These are phyloP conservation scores for Penicillium sumatraense DNA, from an alignment of 2,329 filamentous ascomycete species.

Conservation along the genomic window DNA sequence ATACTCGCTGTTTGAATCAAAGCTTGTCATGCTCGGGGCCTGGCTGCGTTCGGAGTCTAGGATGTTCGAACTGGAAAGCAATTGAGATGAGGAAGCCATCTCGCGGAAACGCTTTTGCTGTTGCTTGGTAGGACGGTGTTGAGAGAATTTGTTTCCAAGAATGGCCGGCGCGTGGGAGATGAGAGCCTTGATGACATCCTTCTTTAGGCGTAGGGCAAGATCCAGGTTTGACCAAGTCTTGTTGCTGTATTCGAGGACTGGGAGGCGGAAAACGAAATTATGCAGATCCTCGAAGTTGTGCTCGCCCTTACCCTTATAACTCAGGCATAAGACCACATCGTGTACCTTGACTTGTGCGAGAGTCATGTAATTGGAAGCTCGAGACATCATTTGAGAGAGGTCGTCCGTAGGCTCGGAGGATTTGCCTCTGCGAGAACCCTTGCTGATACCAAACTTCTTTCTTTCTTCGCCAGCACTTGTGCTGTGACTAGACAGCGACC, in stretches of 20 bases:
- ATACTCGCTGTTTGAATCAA: conserved; percentile 44
- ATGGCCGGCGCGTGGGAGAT: conserved; percentile 96
- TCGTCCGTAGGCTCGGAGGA: conserved; percentile 78
- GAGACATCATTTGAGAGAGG: conserved; percentile 92
- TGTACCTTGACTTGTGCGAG: conserved; percentile 94
- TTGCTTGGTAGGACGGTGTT: conserved; percentile 79
- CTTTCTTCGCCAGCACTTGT: conserved; percentile 39
- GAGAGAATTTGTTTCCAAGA: conserved; percentile 94
- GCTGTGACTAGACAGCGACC: conserved; percentile 38
- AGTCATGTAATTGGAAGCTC: conserved; percentile 97
- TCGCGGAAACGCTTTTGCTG: conserved; percentile 81
- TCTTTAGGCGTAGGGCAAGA: conserved; percentile 88
- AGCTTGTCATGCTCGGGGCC: conserved; percentile 39
- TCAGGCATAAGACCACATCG: conserved; percentile 91
- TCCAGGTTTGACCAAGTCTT: conserved; percentile 99
- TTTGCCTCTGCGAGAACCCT: conserved; percentile 54
- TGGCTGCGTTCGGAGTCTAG: conserved; percentile 33
- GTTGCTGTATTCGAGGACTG: conserved; percentile 93
- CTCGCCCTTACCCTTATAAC: conserved; percentile 94
- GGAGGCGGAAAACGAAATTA: conserved; percentile 95
- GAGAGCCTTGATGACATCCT: conserved; percentile 88
- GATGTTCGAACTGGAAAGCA: conserved; percentile 55
- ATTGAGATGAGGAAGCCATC: conserved; percentile 75
- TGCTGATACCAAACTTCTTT: conserved; percentile 56
- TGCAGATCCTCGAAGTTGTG: conserved; percentile 97